Evolutionary conservation across 2,329 filamentous ascomycete genomes (phyloP).

Genomic region (Setomelanomma holmii): DNA sequence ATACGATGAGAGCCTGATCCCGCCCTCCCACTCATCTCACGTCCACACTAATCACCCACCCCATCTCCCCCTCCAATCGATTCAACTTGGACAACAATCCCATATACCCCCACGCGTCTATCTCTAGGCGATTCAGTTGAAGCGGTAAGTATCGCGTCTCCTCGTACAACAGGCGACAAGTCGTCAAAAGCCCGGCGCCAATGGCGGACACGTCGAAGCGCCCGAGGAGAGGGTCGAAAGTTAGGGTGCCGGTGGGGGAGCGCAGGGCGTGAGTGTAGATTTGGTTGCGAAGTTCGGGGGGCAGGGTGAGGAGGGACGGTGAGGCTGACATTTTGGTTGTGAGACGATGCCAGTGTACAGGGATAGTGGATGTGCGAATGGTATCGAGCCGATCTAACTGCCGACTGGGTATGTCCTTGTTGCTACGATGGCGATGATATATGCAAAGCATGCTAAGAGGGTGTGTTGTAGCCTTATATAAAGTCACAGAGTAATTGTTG

Average conservation of each 20-base stretch:
- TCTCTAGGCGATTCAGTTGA: conserved; percentile 14
- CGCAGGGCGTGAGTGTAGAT: conserved; percentile 20
- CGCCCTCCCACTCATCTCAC: too few species aligned
- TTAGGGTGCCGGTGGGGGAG: conserved; percentile 2
- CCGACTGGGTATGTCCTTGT: background rate
- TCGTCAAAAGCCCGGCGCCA: conserved; percentile 17
- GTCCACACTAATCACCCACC: conserved; percentile 4
- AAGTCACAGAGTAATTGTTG: background rate
- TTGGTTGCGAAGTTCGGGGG: conserved; percentile 17
- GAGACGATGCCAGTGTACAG: too few species aligned
- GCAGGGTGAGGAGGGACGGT: conserved; percentile 15
- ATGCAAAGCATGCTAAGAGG: too few species aligned
- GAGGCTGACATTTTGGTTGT: background rate
- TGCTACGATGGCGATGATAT: background rate
- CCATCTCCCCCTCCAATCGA: conserved; percentile 2
- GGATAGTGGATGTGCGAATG: too few species aligned
- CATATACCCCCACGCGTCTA: conserved; percentile 4
- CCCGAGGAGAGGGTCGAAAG: conserved; percentile 2
- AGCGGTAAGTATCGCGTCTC: conserved; percentile 20
- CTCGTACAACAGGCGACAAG: conserved; percentile 16
- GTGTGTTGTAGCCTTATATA: too few species aligned
- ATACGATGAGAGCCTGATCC: too few species aligned
- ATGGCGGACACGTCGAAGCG: conserved; percentile 19
- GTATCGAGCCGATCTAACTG: too few species aligned
- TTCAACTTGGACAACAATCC: conserved; percentile 3